These are phyloP conservation scores for Pyrus betulifolia DNA, from an alignment of 306 rosid genomes.

Conservation along the genomic window DNA sequence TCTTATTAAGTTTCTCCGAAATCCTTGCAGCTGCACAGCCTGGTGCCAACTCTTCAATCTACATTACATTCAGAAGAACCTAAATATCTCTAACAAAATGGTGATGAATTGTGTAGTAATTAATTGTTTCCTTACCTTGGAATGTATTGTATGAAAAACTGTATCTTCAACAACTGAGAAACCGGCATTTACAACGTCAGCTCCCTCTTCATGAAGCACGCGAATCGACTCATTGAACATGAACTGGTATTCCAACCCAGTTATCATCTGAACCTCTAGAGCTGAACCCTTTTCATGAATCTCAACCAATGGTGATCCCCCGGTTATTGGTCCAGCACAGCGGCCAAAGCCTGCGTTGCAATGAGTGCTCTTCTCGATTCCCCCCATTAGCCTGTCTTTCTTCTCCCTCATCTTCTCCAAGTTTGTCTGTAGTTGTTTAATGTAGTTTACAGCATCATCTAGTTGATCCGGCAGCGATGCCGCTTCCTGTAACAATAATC, in stretches of 20 bases:
- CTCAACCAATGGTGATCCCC: constrained; percentile 43
- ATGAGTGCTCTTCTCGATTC: background rate
- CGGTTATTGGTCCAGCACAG: background rate
- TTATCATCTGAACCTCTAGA: constrained; percentile 41
- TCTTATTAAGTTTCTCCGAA: constrained; percentile 38
- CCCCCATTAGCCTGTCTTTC: constrained; percentile 36
- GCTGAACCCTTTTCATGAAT: constrained; percentile 42
- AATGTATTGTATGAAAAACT: constrained; percentile 51
- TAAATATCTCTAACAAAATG: background rate
- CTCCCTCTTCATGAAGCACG: constrained; percentile 52
- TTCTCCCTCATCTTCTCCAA: constrained; percentile 62
- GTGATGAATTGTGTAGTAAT: background rate
- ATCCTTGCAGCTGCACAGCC: constrained; percentile 33
- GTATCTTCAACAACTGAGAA: constrained; percentile 34
- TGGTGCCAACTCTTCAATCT: constrained; percentile 31
- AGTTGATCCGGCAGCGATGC: constrained; percentile 46
- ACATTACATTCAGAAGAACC: background rate
- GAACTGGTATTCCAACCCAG: constrained; percentile 48
- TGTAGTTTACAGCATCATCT: constrained; percentile 55
- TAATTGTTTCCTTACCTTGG: constrained; percentile 21
- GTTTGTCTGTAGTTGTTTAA: constrained; percentile 46
- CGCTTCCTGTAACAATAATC: constrained; percentile 24
- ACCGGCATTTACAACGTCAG: constrained; percentile 52
- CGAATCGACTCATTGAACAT: constrained; percentile 46
- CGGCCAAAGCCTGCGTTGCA: background rate